Base-by-base conservation (phyloP, 805 yeast genomes). In the Pichia californica region DNA sequence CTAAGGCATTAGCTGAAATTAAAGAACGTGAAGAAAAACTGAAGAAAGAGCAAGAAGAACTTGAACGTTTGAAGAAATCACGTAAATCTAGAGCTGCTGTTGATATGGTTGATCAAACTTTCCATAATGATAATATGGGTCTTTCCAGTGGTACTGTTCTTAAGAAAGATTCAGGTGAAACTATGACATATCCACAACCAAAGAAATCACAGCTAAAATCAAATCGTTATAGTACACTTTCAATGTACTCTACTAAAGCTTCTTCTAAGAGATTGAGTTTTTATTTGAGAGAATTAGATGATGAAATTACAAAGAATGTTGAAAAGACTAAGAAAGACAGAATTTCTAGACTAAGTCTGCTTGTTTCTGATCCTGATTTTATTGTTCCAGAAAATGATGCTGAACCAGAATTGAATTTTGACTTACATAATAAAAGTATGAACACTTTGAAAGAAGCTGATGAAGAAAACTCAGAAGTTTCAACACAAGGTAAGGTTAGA, bases 201-300 rank as follows among this genome's bases (percentile, higher is more conserved):
- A 43, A 30, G 34, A 40, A 15, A 13, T 25, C 47, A 18, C 48
- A 38, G 43, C 31, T 33, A 42, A 50, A 34, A 45, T 77, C 77
- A 55, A 83, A 79, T 61, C 73, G 93, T 56, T 66, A 81, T 42
- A 79, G 87, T 27, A 83, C 83, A n/a, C 60, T 83, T 33, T 81
- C 88, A 0, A 66, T 81, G 61, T 80, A 81, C 53, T 82, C 89
- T 1, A 77, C 88, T 3, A 78, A 74, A 48, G 76, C 73, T 36
- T 79, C 87, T 0, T 81, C 74, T 51, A 74, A 73, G 31, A 81
- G 83, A 55, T 67, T 82, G 54, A 74, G 73, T 16, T 64, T 68
- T 16, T 66, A 68, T 32, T 48, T 74, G 45, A 67, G 63, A 34
- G 58, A 52, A 16, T 27, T 51, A 13, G 53, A 49, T 31, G 48